Conservation (phyloP, 768 basidiomycete species). For the Lactifluus subvellereus region DNA sequence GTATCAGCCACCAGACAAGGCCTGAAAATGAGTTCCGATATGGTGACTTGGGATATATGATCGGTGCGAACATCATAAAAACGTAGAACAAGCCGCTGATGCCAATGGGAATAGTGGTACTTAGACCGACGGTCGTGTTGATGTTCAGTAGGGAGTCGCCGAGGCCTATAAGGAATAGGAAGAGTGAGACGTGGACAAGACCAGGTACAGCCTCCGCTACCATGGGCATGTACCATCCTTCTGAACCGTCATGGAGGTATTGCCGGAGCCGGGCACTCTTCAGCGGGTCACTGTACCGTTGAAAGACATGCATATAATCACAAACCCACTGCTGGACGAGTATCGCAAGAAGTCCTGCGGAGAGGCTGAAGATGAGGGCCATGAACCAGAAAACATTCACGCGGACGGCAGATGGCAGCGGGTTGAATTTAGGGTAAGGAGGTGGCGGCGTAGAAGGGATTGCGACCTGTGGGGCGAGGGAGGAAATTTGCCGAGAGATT, state of each 20-base stretch:
- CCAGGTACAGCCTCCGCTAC: slow-evolving; percentile 41
- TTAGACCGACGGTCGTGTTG: slow-evolving; percentile 12
- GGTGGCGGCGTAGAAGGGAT: neutral
- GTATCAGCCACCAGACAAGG: slow-evolving; percentile 4
- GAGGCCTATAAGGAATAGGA: slow-evolving; percentile 46
- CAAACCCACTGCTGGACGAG: slow-evolving; percentile 24
- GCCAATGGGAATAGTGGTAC: neutral
- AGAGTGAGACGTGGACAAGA: slow-evolving; percentile 43
- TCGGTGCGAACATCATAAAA: slow-evolving; percentile 7
- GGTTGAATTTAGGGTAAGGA: slow-evolving; percentile 9
- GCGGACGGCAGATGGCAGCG: slow-evolving; percentile 33
- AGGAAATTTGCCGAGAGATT: slow-evolving; percentile 9
- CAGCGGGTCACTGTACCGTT: slow-evolving; percentile 27
- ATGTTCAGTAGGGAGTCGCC: slow-evolving; percentile 38
- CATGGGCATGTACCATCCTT: slow-evolving; percentile 36
- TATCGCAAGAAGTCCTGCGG: slow-evolving; percentile 39
- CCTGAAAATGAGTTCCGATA: slow-evolving; percentile 8
- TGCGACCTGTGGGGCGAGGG: neutral
- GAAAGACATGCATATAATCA: slow-evolving; percentile 31
- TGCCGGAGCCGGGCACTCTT: slow-evolving; percentile 40
- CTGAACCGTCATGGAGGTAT: slow-evolving; percentile 33
- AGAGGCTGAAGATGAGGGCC: slow-evolving; percentile 32
- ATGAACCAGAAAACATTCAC: slow-evolving; percentile 31
- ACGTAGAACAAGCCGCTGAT: slow-evolving; percentile 16
- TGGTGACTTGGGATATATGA: slow-evolving; percentile 7